phyloP scores from a whole-genome alignment of 202 grass and related monocot species.

The Musa balbisiana region DNA sequence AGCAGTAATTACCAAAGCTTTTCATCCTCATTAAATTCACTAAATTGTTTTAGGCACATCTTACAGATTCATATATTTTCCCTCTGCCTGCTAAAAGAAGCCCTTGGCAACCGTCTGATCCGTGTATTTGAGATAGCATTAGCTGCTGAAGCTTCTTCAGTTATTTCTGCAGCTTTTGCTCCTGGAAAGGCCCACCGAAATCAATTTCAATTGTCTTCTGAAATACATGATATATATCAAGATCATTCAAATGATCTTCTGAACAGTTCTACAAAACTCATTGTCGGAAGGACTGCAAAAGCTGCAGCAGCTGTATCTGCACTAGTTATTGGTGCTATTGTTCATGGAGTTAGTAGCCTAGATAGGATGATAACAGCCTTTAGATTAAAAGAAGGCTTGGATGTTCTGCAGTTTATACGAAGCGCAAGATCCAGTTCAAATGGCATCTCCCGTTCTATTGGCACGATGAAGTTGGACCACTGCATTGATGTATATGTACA shows the following conservation, averaged over 20 bases:
- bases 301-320: constrained; percentile 80
- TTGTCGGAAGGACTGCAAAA: constrained; percentile 67
- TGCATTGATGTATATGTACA: constrained; percentile 69
- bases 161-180: constrained; percentile 59
- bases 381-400: constrained; percentile 89
- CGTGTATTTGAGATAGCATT: constrained; percentile 74
- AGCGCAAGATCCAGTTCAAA: constrained; percentile 62
- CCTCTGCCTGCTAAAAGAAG: constrained; percentile 88
- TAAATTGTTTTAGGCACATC: constrained; percentile 57
- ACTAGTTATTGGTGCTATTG: constrained; percentile 68
- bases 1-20: constrained; percentile 60
- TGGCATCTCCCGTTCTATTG: constrained; percentile 57
- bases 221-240: constrained; percentile 67
- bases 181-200: constrained; percentile 70
- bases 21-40: constrained; percentile 30
- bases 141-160: constrained; percentile 72
- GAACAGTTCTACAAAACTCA: constrained; percentile 45
- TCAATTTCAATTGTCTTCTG: constrained; percentile 88
- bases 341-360: constrained; percentile 76
- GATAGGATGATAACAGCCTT: constrained; percentile 74
- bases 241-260: constrained; percentile 66
- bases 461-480: constrained; percentile 50
- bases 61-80: constrained; percentile 78
- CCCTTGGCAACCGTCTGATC: constrained; percentile 69
- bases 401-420: constrained; percentile 64